Evolutionary conservation across 1,284 basidiomycete species (phyloP), one percentile per base, ranked within the genome.

Genomic region (Pascua guehoae): DNA sequence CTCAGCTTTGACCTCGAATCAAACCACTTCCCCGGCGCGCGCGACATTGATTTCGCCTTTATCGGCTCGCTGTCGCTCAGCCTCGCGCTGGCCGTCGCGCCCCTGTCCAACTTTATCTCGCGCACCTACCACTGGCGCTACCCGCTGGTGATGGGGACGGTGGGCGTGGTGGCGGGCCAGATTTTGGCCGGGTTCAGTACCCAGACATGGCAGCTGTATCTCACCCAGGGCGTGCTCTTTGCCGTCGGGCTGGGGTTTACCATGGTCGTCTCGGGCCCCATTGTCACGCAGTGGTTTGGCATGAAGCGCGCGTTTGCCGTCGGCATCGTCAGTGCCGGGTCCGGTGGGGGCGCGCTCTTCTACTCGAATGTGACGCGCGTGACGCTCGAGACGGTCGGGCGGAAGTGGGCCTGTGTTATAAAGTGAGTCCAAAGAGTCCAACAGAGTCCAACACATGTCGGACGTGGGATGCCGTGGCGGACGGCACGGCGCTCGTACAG

Each of bases 1-100:
- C 66, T 77, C 11, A 67, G 72, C 9, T 79, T 74, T 52, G 79
- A 79, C 54, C 66, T 74, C 9, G 57, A 72, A 38, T 64, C 77
- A 56, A 71, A 76, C 60, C 72, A 74, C 54, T 79, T 77, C 47
- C 49, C 65, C 0, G 73, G 72, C 10, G 78, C 60, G 64, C 11
- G 70, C 70, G 10, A 69, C 67, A 40, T 68, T 74, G 60, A 61
- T 44, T 61, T 55, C 61, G 53, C 47, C 8, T 59, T 60, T 47
- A 56, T 61, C 16, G 60, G 57, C 40, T 57, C 56, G 24, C 53
- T 63, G 49, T 57, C 51, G 11, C 53, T 61, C 11, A 47, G 43
- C 8, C 40, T 61, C 1, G 60, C 60, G 40, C 53, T 61, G 1
- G 60, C 56, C 2, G 47, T 57, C 14, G 60, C 60, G 10, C 60